Conservation (phyloP, 108 stramenopile species). For the Poteriospumella lacustris region DNA sequence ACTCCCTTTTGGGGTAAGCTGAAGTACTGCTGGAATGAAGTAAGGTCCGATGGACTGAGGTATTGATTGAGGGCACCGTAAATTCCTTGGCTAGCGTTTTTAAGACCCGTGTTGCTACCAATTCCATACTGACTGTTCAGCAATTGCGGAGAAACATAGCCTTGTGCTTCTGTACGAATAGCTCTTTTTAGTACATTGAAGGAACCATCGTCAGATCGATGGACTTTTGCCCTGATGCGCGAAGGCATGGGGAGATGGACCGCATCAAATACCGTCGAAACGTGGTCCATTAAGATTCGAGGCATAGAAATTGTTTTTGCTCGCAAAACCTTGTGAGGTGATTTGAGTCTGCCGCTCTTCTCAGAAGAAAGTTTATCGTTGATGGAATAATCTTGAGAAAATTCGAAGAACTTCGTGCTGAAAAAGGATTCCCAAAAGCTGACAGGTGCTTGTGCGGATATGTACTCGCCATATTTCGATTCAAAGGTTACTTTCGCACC, state of each 20-base stretch:
- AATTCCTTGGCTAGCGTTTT: background rate
- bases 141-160: too few species aligned
- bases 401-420: background rate
- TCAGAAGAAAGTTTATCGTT: background rate
- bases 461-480: background rate
- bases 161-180: too few species aligned
- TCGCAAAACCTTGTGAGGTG: too few species aligned
- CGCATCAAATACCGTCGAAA: background rate
- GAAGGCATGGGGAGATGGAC: background rate
- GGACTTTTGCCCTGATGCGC: too few species aligned
- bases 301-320: background rate
- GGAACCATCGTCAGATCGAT: too few species aligned
- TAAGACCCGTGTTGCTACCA: background rate
- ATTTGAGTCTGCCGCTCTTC: too few species aligned
- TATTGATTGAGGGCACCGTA: background rate
- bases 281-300: background rate
- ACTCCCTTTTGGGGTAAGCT: background rate
- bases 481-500: background rate
- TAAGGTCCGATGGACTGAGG: background rate
- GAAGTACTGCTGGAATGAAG: background rate
- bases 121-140: too few species aligned
- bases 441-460: constrained; percentile 2
- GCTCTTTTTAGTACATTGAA: too few species aligned
- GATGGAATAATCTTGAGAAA: background rate
- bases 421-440: background rate